Evolutionary conservation across 2,329 filamentous ascomycete species (phyloP).

Genomic region (Aspergillus sp.): DNA sequence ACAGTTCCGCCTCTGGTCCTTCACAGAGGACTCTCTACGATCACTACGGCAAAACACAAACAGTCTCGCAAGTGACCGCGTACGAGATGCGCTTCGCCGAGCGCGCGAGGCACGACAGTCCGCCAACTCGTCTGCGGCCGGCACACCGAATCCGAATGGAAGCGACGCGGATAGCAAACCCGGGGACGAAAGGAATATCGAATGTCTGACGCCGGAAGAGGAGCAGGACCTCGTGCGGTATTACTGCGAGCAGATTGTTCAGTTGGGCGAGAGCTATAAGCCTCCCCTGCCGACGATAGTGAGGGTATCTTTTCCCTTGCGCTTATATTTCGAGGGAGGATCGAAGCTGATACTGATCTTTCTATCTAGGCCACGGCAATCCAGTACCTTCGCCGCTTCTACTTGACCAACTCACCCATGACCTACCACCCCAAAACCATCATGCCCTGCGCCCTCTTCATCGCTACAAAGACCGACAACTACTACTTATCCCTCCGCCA

Average conservation of each 20-base stretch:
- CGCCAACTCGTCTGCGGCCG: slow-evolving; percentile 37
- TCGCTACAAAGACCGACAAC: slow-evolving; percentile 91
- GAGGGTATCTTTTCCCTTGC: slow-evolving; percentile 50
- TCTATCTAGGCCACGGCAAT: slow-evolving; percentile 71
- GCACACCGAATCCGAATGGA: slow-evolving; percentile 35
- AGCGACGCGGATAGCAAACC: slow-evolving; percentile 40
- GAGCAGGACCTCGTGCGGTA: slow-evolving; percentile 81
- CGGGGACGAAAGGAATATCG: slow-evolving; percentile 56
- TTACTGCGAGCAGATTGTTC: slow-evolving; percentile 68
- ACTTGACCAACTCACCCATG: slow-evolving; percentile 93
- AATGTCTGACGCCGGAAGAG: slow-evolving; percentile 81
- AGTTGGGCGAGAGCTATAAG: slow-evolving; percentile 63
- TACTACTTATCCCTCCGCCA: slow-evolving; percentile 69
- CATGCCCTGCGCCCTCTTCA: slow-evolving; percentile 87
- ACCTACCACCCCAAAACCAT: slow-evolving; percentile 91
- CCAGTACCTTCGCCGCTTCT: slow-evolving; percentile 91
- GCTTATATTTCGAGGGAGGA: not conserved
- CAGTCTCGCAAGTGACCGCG: slow-evolving; percentile 71
- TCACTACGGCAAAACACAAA: slow-evolving; percentile 80
- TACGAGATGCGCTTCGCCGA: slow-evolving; percentile 61
- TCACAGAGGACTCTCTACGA: slow-evolving; percentile 72
- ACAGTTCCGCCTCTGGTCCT: slow-evolving; percentile 93
- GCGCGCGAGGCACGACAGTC: slow-evolving; percentile 42
- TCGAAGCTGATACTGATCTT: not conserved
- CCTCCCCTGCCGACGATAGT: slow-evolving; percentile 62